Evolutionary conservation across 2,329 filamentous ascomycete genomes (phyloP).

Genomic region (Fusarium sp.): DNA sequence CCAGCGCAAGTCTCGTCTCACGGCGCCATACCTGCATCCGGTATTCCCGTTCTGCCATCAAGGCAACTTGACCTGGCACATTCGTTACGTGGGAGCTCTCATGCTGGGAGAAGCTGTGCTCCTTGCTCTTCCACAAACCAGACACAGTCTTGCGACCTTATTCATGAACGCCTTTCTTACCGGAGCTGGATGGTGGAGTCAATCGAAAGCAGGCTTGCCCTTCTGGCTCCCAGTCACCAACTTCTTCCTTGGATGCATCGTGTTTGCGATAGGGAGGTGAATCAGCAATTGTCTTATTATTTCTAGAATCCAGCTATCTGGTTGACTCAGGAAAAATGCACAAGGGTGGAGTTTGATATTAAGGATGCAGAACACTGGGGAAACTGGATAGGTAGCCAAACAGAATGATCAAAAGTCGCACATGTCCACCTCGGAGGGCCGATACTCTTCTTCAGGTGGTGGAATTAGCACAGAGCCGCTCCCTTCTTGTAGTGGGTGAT

Average conservation of each 20-base stretch:
- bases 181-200: constrained; percentile 8
- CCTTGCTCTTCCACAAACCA: neutral
- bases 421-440: neutral
- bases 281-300: neutral
- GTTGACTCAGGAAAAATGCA: neutral
- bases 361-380: neutral
- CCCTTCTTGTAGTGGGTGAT: constrained; percentile 11
- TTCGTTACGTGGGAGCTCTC: neutral
- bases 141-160: neutral
- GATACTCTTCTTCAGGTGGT: neutral
- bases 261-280: neutral
- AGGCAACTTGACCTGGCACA: neutral
- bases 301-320: neutral
- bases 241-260: neutral
- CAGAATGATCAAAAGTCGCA: neutral
- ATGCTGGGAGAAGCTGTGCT: constrained; percentile 3
- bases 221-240: constrained; percentile 8
- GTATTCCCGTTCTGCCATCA: neutral
- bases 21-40: neutral
- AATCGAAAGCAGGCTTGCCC: neutral
- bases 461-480: constrained; percentile 7
- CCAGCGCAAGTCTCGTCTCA: neutral
- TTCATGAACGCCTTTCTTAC: constrained; percentile 1
- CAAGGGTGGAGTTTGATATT: neutral
- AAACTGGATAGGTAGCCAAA: neutral